Evolutionary conservation across 768 basidiomycete species (phyloP).

Genomic region (Vishniacozyma victoriae): DNA sequence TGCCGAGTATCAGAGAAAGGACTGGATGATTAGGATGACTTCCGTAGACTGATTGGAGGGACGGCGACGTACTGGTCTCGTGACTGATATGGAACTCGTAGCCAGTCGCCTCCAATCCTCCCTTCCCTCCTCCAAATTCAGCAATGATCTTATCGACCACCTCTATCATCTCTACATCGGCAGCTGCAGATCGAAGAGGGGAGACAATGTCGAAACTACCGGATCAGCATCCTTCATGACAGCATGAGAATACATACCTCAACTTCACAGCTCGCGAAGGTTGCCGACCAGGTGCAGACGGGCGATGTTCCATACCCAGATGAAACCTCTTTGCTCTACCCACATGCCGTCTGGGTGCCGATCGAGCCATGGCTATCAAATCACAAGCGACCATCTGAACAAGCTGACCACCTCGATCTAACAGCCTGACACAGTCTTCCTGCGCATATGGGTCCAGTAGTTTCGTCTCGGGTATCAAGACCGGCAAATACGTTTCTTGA

Average conservation of each 20-base stretch:
- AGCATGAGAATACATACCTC: constrained; percentile 17
- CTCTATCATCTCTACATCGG: constrained; percentile 41
- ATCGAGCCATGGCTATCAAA: constrained; percentile 37
- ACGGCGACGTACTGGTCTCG: constrained; percentile 23
- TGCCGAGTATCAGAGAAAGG: constrained; percentile 20
- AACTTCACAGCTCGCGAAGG: constrained; percentile 34
- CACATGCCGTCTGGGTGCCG: constrained; percentile 33
- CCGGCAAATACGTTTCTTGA: constrained; percentile 74
- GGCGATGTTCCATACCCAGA: constrained; percentile 31
- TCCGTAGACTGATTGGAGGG: neutral
- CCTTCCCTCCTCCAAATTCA: constrained; percentile 37
- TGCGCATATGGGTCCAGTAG: constrained; percentile 56
- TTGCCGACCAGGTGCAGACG: constrained; percentile 34
- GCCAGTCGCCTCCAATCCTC: constrained; percentile 18
- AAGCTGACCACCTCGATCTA: constrained; percentile 56
- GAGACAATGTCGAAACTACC: constrained; percentile 42
- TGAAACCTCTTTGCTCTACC: constrained; percentile 45
- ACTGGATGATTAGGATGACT: constrained; percentile 5
- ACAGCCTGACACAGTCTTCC: constrained; percentile 61
- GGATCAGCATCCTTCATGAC: neutral
- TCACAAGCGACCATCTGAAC: constrained; percentile 37
- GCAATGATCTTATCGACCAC: constrained; percentile 42
- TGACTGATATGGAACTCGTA: constrained; percentile 45
- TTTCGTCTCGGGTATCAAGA: constrained; percentile 62
- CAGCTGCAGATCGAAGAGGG: constrained; percentile 35